phyloP scores from a whole-genome alignment of 257 asterid species.

The Gentiana straminea region DNA sequence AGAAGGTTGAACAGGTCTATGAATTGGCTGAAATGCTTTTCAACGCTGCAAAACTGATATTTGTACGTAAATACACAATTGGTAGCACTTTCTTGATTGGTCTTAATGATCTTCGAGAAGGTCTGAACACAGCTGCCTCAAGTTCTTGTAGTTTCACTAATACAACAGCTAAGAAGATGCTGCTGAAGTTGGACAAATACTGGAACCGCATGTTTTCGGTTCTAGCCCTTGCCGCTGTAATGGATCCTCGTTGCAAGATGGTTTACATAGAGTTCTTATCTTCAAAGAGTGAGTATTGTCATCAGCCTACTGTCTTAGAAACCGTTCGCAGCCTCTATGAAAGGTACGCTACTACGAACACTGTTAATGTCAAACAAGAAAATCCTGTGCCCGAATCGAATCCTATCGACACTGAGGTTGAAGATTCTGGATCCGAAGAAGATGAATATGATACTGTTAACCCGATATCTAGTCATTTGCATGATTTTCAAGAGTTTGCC shows the following conservation, averaged over 20 bases:
- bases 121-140: background rate
- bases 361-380: background rate
- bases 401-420: background rate
- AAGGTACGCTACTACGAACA: background rate
- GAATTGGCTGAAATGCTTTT: slow-evolving; percentile 11
- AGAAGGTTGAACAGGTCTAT: slow-evolving; percentile 12
- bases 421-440: background rate
- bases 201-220: slow-evolving; percentile 15
- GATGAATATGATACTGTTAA: background rate
- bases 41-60: slow-evolving; percentile 15
- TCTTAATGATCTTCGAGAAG: slow-evolving; percentile 13
- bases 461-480: background rate
- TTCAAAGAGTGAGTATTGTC: slow-evolving; percentile 3
- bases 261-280: slow-evolving; percentile 10
- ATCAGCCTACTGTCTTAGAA: slow-evolving; percentile 6
- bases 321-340: slow-evolving; percentile 11
- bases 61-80: slow-evolving; percentile 5
- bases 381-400: background rate
- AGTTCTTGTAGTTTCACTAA: slow-evolving; percentile 8
- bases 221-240: slow-evolving; percentile 16
- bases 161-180: slow-evolving; percentile 12
- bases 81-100: slow-evolving; percentile 14
- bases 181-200: slow-evolving; percentile 10
- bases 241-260: slow-evolving; percentile 30
- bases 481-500: slow-evolving; percentile 5